phyloP scores from a whole-genome alignment of 306 rosid genomes.

The Psophocarpus tetragonolobus region DNA sequence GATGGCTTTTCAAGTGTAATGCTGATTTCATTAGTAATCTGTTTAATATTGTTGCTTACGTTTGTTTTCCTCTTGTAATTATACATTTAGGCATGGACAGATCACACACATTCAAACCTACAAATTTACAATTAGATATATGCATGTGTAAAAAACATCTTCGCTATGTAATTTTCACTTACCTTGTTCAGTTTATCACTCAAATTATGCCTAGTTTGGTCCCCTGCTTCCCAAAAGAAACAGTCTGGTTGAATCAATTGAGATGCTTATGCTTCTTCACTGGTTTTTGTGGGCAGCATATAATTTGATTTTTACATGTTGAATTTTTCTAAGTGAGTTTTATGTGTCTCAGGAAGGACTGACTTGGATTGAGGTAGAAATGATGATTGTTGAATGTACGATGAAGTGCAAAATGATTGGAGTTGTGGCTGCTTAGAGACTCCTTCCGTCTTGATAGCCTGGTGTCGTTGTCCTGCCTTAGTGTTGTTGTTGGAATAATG shows the following conservation, averaged over 20 bases:
- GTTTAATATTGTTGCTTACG: constrained; percentile 6
- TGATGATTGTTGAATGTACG: neutral
- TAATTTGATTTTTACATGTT: neutral
- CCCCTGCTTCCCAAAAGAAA: neutral
- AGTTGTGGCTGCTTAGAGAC: constrained; percentile 12
- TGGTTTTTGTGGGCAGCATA: neutral
- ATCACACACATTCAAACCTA: neutral
- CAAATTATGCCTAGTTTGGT: neutral
- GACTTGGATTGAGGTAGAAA: constrained; percentile 17
- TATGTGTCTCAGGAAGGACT: constrained; percentile 43
- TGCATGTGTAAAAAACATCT: neutral
- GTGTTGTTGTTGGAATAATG: neutral
- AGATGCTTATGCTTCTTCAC: constrained; percentile 6
- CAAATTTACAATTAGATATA: neutral
- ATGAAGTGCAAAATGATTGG: constrained; percentile 27
- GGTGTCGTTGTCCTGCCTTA: neutral
- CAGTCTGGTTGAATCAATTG: neutral
- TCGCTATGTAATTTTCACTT: neutral
- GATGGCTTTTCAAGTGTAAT: constrained; percentile 14
- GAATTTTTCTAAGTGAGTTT: constrained; percentile 14
- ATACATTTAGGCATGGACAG: neutral
- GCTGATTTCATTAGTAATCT: constrained; percentile 3
- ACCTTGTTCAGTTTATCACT: neutral
- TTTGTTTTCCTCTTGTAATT: neutral
- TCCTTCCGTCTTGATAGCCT: neutral